Evolutionary conservation across 306 rosid species (phyloP).

Genomic region (Chamaecrista fasciculata): DNA sequence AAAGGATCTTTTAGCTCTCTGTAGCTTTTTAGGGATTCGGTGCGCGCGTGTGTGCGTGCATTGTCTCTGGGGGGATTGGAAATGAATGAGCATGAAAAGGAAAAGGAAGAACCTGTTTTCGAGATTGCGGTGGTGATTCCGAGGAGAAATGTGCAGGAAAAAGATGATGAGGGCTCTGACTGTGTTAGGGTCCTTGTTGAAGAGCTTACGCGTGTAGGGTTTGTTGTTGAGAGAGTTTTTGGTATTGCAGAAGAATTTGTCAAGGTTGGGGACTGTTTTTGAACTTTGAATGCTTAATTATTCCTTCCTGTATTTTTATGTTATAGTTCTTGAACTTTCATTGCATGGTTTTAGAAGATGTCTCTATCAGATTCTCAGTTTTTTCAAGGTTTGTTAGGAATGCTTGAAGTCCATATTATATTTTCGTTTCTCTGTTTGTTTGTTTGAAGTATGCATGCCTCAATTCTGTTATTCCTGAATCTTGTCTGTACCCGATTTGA

Average conservation of each 20-base stretch:
- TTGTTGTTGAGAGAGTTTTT: conserved; percentile 66
- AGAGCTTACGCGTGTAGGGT: conserved; percentile 62
- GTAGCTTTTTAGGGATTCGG: background rate
- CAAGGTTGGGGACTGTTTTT: conserved; percentile 66
- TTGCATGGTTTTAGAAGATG: background rate
- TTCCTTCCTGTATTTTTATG: background rate
- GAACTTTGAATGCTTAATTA: background rate
- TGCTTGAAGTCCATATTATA: background rate
- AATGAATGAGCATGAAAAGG: conserved; percentile 51
- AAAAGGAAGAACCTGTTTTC: conserved; percentile 54
- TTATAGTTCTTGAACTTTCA: background rate
- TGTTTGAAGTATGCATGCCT: too few relatives aligned
- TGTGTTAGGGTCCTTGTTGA: conserved; percentile 52
- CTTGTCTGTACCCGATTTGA: too few relatives aligned
- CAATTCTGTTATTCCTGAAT: too few relatives aligned
- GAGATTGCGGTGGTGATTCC: conserved; percentile 90
- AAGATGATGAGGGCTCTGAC: conserved; percentile 42
- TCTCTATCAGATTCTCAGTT: background rate
- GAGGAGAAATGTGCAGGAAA: conserved; percentile 41
- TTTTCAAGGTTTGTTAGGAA: background rate
- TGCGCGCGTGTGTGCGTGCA: conserved; percentile 18
- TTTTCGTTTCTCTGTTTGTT: background rate
- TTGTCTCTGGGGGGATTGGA: conserved; percentile 24
- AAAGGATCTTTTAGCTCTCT: conserved; percentile 21
- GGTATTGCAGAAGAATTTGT: conserved; percentile 89